Base-by-base conservation (phyloP, 352 stramenopile genomes). In the Pythium scleroteichum region DNA sequence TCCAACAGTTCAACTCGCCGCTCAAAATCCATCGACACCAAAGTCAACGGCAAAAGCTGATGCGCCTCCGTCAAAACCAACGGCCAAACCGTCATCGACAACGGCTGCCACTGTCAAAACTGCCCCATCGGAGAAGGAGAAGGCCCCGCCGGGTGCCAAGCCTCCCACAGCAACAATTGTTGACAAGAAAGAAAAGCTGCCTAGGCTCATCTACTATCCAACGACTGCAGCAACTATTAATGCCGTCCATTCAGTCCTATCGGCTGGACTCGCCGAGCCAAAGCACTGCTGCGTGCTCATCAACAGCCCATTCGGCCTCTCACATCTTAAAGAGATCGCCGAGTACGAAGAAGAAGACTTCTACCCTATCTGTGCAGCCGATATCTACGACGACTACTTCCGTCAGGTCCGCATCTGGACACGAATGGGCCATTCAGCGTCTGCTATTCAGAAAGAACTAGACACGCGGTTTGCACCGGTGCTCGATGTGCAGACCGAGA, bases 371-470 rank as follows among this genome's bases (percentile, higher is more conserved):
- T 88, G 79, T 39, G 75, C 76, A n/a, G 79, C 79, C 23, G 74
- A 85, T 56, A 80, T 87, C 56, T 85, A 88, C 59, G 79, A 88
- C 53, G 79, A 87, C 45, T 85, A 85, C 65, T 88, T 85, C 61
- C 76, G 74, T n/a, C 76, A 88, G 46, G 76, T 87, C 17, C 73
- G 79, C 27, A 82, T 88, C 44, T 88, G 76, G 79, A 87, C 76
- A 23, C 79, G 79, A 44, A 87, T 88, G 79, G 75, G 79, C 27
- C 67, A 88, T 59, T 79, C 76, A 20, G 51, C 79, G 2, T 52
- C 64, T 17, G 64, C 72, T 6, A 88, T 88, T 39, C 75, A 87
- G 52, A 60, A 59, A 19, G 76, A 88, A 48, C 64, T 87, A 13
- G 79, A 85, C 45, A 47, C 66, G 47, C 74, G 76, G 17, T 88